Evolutionary conservation across 2,329 filamentous ascomycete genomes (phyloP), one percentile per base, ranked within the genome.

Genomic region (Didymella lethalis): DNA sequence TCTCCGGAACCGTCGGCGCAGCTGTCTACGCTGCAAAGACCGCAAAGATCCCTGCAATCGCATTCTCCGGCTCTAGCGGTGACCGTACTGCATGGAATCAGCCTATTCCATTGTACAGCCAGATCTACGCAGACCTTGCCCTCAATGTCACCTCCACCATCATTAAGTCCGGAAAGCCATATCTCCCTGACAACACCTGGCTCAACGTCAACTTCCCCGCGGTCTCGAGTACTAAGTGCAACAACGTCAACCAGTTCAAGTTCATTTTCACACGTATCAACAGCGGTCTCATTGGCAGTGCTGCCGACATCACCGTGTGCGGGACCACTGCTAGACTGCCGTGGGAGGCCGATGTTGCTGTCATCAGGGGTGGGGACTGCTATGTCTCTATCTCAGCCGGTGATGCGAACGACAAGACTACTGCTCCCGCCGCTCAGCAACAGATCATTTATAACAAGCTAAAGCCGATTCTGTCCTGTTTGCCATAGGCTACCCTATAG

Each of bases 141-240:
- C 77, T 83, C 12, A 85, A 83, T 26, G 69, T 91, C 6, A 87
- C 86, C 7, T 76, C 84, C 49, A 78, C 79, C 2, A 68, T 91
- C 38, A 70, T 89, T 28, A 79, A 74, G 1, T 80, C 83, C 0
- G 87, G 87, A 38, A 79, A 80, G 38, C 89, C 89, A 0, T 90
- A 89, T 68, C 80, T 91, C 3, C 88, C 89, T 0, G 67, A 78
- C 0, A 81, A 83, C 45, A 81, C 85, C 2, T 90, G 83, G 72
- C 81, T 91, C 31, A 91, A 91, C 64, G 87, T 91, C 66, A 91
- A 91, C 77, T 90, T 89, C 67, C 86, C 86, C 5, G 74, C 80
- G 57, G 83, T 85, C 0, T 76, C 70, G 2, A 74, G 77, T 6
- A 79, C 72, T 0, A 72, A 74, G 50, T 91, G 89, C 76, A 80